Evolutionary conservation across 371 early-diverging fungal species (phyloP), one percentile per base, ranked within the genome.

Genomic region (Lichtheimia ramosa): DNA sequence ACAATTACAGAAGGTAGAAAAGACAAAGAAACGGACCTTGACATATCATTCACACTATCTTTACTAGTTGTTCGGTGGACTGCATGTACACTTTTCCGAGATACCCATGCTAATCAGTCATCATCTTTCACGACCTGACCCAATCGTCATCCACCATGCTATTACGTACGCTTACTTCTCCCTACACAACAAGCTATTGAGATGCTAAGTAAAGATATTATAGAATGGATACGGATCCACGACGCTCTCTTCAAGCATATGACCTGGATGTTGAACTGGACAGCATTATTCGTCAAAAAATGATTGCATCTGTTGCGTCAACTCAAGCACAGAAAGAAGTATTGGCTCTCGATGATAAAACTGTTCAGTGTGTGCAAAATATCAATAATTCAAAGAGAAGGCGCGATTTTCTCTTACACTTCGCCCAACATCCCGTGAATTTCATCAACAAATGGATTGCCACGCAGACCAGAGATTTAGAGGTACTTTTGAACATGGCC

Each of bases 361-460:
- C 85, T 69, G 79, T 84, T 40, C 84, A 83, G 55, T 80, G 81
- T 51, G 87, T 97, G 23, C 90, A 89, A 61, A 81, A 85, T 21
- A 91, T 98, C 73, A 89, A 92, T 66, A 88, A 92, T 46, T 85
- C 86, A 39, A 91, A 94, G 59, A 80, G 91, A 43, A 96, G 95
- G 69, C 93, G 97, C 5, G 96, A 96, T 61, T 98, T 98, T 66
- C 79, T 98, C 81, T 74, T 89, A 43, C 78, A 87, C 48, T 98
- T 96, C 74, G 83, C 93, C 3, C 75, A 86, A 28, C 88, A 93
- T 59, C 97, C 98, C 0, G 89, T 89, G 23, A 89, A 86, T 27
- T 96, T 97, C 68, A 85, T 96, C 64, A 92, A 96, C 66, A 83
- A 89, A 53, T 96, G 95, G 95, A 81, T 96, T 25, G 94, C 91